These are phyloP conservation scores for Collybia nuda DNA, from an alignment of 768 basidiomycete genomes.

Conservation along the genomic window DNA sequence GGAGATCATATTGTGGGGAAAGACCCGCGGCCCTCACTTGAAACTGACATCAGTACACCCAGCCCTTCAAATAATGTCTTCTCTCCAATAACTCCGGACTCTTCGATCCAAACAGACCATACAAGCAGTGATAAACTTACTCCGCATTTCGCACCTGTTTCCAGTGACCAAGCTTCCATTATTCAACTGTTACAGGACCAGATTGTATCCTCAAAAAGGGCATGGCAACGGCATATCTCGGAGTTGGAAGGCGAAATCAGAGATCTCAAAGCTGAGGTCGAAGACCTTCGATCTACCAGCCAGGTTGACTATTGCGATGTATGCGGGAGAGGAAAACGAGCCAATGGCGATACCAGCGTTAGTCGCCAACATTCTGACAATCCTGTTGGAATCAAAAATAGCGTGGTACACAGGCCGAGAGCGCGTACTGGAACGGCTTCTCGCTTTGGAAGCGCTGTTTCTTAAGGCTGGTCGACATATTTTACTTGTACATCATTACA, in stretches of 20 bases:
- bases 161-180: conserved; percentile 42
- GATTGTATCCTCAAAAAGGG: conserved; percentile 52
- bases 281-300: conserved; percentile 43
- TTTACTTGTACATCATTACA: conserved; percentile 9
- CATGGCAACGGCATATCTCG: conserved; percentile 74
- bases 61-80: conserved; percentile 45
- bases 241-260: conserved; percentile 75
- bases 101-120: conserved; percentile 10
- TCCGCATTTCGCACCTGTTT: conserved; percentile 14
- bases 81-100: conserved; percentile 37
- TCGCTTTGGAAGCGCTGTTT: conserved; percentile 59
- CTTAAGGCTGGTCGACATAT: conserved; percentile 14
- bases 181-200: conserved; percentile 63
- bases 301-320: conserved; percentile 48
- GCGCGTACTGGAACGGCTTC: conserved; percentile 64
- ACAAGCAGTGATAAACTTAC: conserved; percentile 29
- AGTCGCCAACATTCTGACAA: conserved; percentile 1
- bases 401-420: conserved; percentile 63
- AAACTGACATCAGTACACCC: conserved; percentile 48
- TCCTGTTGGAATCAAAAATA: conserved; percentile 22
- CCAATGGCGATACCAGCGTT: neutral
- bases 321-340: conserved; percentile 55
- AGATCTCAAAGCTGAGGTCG: conserved; percentile 69
- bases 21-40: conserved; percentile 34
- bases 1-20: conserved; percentile 41